These are phyloP conservation scores for Sonneratia caseolaris DNA, from an alignment of 345 rosid species.

Conservation along the genomic window DNA sequence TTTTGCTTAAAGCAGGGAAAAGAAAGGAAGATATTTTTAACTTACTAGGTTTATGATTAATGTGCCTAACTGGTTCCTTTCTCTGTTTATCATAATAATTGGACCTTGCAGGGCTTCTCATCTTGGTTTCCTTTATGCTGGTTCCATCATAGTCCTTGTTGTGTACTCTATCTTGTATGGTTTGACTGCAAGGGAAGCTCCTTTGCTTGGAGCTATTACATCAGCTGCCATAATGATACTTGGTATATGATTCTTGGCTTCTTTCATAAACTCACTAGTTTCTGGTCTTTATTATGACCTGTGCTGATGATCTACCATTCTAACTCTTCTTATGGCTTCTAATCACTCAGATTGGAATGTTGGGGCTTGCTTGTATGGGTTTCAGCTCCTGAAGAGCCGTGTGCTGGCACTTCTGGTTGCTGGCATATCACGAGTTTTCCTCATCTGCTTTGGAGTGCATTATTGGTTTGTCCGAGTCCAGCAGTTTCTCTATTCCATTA, in stretches of 20 bases:
- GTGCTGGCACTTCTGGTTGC: slow-evolving; percentile 85
- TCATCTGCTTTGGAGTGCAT: slow-evolving; percentile 97
- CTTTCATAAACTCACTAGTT: slow-evolving; percentile 12
- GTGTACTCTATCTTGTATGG: slow-evolving; percentile 91
- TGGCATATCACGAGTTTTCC: slow-evolving; percentile 82
- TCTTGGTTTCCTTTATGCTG: slow-evolving; percentile 83
- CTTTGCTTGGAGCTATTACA: slow-evolving; percentile 95
- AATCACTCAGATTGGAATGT: slow-evolving; percentile 82
- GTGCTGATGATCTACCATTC: slow-evolving; percentile 7
- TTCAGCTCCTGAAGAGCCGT: slow-evolving; percentile 84
- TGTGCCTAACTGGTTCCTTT: background rate
- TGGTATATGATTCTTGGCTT: slow-evolving; percentile 34
- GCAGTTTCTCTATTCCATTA: slow-evolving; percentile 10
- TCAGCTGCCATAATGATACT: slow-evolving; percentile 93
- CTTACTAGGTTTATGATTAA: background rate
- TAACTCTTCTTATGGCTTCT: slow-evolving; percentile 8
- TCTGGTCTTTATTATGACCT: background rate
- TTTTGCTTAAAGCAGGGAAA: background rate
- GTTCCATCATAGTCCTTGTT: slow-evolving; percentile 77
- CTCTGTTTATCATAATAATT: slow-evolving; percentile 5
- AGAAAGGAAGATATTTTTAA: background rate
- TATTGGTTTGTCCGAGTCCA: slow-evolving; percentile 65
- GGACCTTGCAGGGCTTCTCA: slow-evolving; percentile 47
- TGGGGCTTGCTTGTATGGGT: slow-evolving; percentile 98
- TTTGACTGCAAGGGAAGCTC: slow-evolving; percentile 83